These are phyloP conservation scores for Apiospora phragmitis DNA, from an alignment of 2,329 filamentous ascomycete genomes.

Conservation along the genomic window DNA sequence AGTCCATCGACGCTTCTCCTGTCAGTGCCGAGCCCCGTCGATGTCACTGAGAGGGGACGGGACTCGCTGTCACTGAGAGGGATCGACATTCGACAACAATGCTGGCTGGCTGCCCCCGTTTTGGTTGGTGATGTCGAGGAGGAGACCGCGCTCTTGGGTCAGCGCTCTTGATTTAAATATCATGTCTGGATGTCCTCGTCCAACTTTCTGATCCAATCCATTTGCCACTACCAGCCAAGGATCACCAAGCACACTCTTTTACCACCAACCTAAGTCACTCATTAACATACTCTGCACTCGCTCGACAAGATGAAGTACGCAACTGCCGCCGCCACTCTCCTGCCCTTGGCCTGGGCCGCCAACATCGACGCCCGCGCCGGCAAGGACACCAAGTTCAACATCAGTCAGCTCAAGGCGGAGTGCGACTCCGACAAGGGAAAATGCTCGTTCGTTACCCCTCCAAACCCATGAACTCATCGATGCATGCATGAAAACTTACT, in stretches of 20 bases:
- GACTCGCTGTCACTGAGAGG: background rate
- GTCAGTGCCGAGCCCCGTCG: background rate
- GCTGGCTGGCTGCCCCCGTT: background rate
- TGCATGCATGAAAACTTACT: background rate
- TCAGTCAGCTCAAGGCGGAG: background rate
- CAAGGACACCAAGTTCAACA: background rate
- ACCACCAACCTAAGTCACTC: background rate
- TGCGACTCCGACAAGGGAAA: background rate
- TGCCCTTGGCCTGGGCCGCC: slow-evolving; percentile 12
- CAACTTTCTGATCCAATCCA: background rate
- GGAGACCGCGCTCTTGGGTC: background rate
- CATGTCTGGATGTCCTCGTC: background rate
- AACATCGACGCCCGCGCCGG: background rate
- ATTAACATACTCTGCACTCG: background rate
- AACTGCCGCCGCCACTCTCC: slow-evolving; percentile 1
- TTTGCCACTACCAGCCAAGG: background rate
- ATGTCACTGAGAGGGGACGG: background rate
- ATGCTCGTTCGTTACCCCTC: background rate
- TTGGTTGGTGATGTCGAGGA: background rate
- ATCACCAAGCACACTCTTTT: background rate
- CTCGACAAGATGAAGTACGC: slow-evolving; percentile 13
- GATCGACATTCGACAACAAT: background rate
- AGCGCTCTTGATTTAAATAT: background rate
- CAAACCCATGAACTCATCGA: background rate
- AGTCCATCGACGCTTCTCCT: background rate